Percentiles rank a stretch among this genome's conserved stretches.
Evolutionary conservation across 352 stramenopile species (phyloP).

Genomic region (Pythium volutum): DNA sequence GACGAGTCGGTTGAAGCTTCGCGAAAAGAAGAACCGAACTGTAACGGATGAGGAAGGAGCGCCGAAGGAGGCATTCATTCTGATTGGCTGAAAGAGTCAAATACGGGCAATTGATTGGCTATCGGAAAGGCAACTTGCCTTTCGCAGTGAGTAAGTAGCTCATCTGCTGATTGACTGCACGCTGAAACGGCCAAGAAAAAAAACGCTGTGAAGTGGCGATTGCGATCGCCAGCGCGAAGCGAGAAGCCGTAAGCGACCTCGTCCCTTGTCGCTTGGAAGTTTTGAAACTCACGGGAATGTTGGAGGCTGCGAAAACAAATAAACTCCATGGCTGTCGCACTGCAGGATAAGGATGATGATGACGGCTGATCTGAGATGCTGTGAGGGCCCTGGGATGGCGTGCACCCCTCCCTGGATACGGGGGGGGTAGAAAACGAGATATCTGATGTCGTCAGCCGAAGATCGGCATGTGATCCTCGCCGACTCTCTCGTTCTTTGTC

Average conservation of each 20-base stretch:
- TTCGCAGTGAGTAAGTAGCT: neutral
- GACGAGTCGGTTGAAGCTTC: slow-evolving; percentile 6
- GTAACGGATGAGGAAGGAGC: neutral
- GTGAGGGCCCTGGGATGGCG: too few species aligned
- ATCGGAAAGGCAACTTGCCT: slow-evolving; percentile 8
- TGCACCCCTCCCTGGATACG: neutral
- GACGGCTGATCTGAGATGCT: neutral
- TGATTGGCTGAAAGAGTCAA: slow-evolving; percentile 3
- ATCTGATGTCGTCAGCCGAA: slow-evolving; percentile 7
- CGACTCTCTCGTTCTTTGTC: slow-evolving; percentile 1
- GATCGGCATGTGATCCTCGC: slow-evolving; percentile 1
- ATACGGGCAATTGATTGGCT: slow-evolving; percentile 9
- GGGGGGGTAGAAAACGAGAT: slow-evolving; percentile 6
- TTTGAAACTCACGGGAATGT: too few species aligned
- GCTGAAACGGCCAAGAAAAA: neutral
- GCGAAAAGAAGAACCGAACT: neutral
- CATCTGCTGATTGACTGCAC: slow-evolving; percentile 9
- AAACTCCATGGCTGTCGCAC: neutral
- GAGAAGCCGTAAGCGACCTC: too few species aligned
- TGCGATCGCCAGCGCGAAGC: too few species aligned
- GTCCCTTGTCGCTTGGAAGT: too few species aligned
- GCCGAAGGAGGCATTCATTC: neutral
- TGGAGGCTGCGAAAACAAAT: too few species aligned
- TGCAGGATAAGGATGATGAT: neutral
- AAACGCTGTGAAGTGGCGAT: too few species aligned